Conservation (phyloP, 2,329 filamentous ascomycete genomes). For the Zymoseptoria passerinii region DNA sequence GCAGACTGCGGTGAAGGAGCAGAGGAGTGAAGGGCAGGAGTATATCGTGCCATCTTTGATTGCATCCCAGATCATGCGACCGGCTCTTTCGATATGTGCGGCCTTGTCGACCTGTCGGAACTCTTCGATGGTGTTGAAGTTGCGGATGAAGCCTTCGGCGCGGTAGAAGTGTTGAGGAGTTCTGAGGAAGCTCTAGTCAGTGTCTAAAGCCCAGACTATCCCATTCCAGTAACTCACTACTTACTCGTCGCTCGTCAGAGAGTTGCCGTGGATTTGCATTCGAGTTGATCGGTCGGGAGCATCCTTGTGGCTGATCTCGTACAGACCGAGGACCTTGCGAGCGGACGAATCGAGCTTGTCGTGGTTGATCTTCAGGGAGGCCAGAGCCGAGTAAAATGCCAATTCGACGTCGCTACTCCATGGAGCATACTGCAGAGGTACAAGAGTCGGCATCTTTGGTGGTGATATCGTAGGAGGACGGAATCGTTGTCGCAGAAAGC, state of each 20-base stretch:
- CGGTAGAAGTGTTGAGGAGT: slow-evolving; percentile 64
- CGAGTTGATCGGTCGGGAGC: slow-evolving; percentile 68
- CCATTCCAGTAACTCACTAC: slow-evolving; percentile 29
- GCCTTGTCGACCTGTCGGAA: slow-evolving; percentile 77
- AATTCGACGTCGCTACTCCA: slow-evolving; percentile 93
- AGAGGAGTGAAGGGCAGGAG: slow-evolving; percentile 81
- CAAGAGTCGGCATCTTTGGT: slow-evolving; percentile 11
- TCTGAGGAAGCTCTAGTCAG: slow-evolving; percentile 34
- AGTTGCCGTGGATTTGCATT: slow-evolving; percentile 84
- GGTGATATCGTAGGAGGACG: not conserved
- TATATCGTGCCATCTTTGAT: slow-evolving; percentile 96
- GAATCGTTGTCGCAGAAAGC: not conserved
- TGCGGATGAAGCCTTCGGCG: slow-evolving; percentile 88
- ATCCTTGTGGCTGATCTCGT: slow-evolving; percentile 69
- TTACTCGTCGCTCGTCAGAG: slow-evolving; percentile 74
- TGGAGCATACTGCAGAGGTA: slow-evolving; percentile 64
- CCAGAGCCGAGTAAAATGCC: slow-evolving; percentile 89
- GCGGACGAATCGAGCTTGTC: slow-evolving; percentile 94
- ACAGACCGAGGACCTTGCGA: slow-evolving; percentile 75
- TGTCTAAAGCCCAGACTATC: not conserved
- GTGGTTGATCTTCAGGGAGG: slow-evolving; percentile 87
- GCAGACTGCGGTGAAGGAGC: slow-evolving; percentile 80
- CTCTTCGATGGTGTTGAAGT: slow-evolving; percentile 91
- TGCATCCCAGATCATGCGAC: slow-evolving; percentile 90
- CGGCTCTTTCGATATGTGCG: slow-evolving; percentile 68